Base-by-base conservation (phyloP, 2,329 filamentous ascomycete genomes). In the Ophiocordyceps camponoti-saundersi region DNA sequence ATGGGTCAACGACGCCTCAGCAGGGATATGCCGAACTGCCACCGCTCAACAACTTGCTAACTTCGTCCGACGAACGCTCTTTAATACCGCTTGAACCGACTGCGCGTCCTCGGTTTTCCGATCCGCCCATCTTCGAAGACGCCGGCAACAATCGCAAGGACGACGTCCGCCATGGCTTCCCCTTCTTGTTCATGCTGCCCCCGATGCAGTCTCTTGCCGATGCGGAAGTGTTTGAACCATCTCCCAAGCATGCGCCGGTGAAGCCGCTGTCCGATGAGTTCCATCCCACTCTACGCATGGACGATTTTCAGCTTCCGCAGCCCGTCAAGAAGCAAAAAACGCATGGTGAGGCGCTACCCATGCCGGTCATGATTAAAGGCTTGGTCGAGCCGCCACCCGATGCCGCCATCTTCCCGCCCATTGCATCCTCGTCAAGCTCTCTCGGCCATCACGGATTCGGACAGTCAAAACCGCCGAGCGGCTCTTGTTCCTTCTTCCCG, bases 321-420 rank as follows among this genome's bases (percentile, higher is more conserved):
- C 77, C 77, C 3, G 66, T 76, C 44, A 80, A 80, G 65, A 80
- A 80, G 56, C 75, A 77, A 53, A 80, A 77, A 57, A 71, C 77
- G 13, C 70, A 73, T 50, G 26, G 26, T 10, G 71, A 75, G 53
- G 64, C 69, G 6, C 70, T 61, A 11, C 64, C 72, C 45, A 73
- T 78, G 56, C 78, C 78, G 10, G 77, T 77, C 46, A 81, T 81
- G 50, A 80, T 81, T 57, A 79, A 77, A 50, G 77, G 77, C 45
- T 65, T 82, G 6, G 71, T 75, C 52, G 74, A 80, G 53, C 77
- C 77, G 2, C 77, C 77, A 2, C 76, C 74, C 3, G 67, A 78
- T 48, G 71, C 74, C 44, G 71, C 74, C 41, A 63, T 79, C n/a
- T 79, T 81, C 51, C 77, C 78, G 3, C 77, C 77, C 11, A 81